Evolutionary conservation across 495 filamentous ascomycete species (phyloP), one percentile per base, ranked within the genome.

Genomic region (Trichoderma virens): DNA sequence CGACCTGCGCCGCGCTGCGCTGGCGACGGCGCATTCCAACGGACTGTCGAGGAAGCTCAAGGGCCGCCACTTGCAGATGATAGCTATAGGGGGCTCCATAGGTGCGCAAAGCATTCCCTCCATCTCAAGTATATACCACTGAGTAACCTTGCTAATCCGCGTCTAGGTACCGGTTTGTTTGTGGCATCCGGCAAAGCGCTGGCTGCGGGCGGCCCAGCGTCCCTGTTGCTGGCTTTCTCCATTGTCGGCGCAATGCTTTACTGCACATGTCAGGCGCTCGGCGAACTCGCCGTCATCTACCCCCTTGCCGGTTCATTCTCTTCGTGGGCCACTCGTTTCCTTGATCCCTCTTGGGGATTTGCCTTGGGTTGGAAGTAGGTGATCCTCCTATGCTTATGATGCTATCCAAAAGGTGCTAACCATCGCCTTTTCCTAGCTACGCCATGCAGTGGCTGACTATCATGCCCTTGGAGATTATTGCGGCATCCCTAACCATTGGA

Each of bases 341-440:
- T 97, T 11, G 93, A 97, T 70, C 93, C 93, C 13, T 91, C 93
- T 3, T 97, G 93, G 93, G 94, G 94, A 0, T 97, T 97, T 70
- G 93, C 94, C 56, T 96, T 97, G 91, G 94, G 94, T 31, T 97
- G 93, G 93, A 96, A 97, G 81, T 87, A 68, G 73, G 81, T 83
- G 32, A 56, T 65, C 59, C 23, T 27, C 38, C 43, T 20, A 20
- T 47, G 18, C 43, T 47, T 23, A 18, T 20, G 5, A 47, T 47
- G 0, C n/a, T 35, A 13, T 35, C 18, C 20, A 20, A 47, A 23
- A n/a, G 5, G 3, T 47, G 43, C 43, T 47, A 23, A 47, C 18
- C 5, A 23, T 25, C n/a, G 11, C 51, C 32, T 8, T 59, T 62
- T 54, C 30, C 32, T 69, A 90, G 86, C 66, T 98, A 98, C 73